Base-by-base conservation (phyloP, 2,329 filamentous ascomycete genomes). In the Taxawa tesnikishii region DNA sequence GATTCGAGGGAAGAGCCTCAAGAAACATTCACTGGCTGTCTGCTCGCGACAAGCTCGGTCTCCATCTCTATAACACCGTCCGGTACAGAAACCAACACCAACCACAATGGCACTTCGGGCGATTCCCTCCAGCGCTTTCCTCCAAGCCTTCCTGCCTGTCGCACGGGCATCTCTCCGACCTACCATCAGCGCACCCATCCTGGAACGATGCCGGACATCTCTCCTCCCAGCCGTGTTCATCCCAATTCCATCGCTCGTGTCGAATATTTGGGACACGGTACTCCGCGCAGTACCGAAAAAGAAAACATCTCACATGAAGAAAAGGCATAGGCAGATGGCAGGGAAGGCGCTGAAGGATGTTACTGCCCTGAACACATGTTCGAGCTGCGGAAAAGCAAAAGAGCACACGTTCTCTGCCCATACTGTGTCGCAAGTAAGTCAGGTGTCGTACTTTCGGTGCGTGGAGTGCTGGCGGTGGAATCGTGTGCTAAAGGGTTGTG, bases 241-340 rank as follows among this genome's bases (percentile, higher is more conserved):
- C 24, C 74, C 80, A 30, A 64, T 87, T 31, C 77, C 81, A 5
- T 70, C 70, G 4, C 52, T 85, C n/a, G 60, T 94, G 14, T 76
- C 73, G 34, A 82, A 81, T 41, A 76, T 98, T 48, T 96, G 88
- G 88, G 88, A 94, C 45, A 85, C 83, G 5, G 73, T 98, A 28
- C 68, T 98, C 44, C 78, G 78, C 43, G 90, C 90, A 1, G 90
- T 96, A 11, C 90, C 90, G 4, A 98, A 98, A 71, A 96, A 94
- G 66, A 98, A 96, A 73, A 92, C 85, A 19, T 94, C 88, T 26
- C 84, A 98, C 58, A 83, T 83, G 67, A 94, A 90, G 66, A 94
- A 85, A 69, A 73, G 90, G 46, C 79, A 85, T 53, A 75, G 92
- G 49, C 85, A 93, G 53, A 81, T 96, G 78, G 88, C 87, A 15